Evolutionary conservation across 805 yeast species (phyloP).

Genomic region (Lipomyces mesembrius): DNA sequence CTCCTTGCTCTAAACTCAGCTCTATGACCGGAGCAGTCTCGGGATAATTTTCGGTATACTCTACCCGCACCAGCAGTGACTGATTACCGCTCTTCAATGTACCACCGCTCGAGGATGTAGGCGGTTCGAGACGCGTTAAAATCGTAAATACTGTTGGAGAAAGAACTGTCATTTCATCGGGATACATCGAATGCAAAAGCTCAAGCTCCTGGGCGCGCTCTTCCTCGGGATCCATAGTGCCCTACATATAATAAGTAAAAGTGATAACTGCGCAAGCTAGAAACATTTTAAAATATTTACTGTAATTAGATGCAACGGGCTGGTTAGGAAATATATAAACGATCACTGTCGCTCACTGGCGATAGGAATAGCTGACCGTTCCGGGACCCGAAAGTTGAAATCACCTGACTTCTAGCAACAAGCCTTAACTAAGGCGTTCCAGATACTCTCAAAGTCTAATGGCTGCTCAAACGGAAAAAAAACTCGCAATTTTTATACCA

Average conservation of each 20-base stretch:
- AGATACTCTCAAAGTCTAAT: no score
- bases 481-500: no score
- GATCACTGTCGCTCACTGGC: no score
- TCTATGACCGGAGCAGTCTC: slow-evolving; percentile 70
- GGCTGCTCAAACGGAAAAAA: no score
- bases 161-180: slow-evolving; percentile 72
- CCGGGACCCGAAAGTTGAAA: no score
- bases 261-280: background rate
- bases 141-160: slow-evolving; percentile 60
- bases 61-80: slow-evolving; percentile 60
- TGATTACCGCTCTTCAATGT: slow-evolving; percentile 48
- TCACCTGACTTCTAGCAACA: no score
- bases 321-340: no score
- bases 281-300: no score
- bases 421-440: no score
- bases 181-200: slow-evolving; percentile 87
- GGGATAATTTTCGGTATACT: slow-evolving; percentile 80
- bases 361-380: no score
- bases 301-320: background rate
- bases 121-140: slow-evolving; percentile 67
- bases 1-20: slow-evolving; percentile 46
- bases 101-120: slow-evolving; percentile 44
- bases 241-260: background rate
- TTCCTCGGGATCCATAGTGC: slow-evolving; percentile 70
- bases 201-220: slow-evolving; percentile 91